Conservation (phyloP, 768 basidiomycete genomes). For the Trichaptum fuscoviolaceum region DNA sequence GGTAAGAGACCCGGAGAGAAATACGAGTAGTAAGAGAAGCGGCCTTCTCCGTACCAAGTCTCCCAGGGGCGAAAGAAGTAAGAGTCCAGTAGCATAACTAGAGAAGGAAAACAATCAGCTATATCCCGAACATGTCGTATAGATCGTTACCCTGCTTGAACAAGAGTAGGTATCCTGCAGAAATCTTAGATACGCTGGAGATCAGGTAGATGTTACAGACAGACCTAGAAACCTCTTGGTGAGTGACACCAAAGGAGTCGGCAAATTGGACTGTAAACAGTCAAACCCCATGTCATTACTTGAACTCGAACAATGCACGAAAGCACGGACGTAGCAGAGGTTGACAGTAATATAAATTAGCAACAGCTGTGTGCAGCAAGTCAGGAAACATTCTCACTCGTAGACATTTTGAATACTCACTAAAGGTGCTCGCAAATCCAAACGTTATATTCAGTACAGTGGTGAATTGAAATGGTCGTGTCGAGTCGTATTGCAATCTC, state of each 20-base stretch:
- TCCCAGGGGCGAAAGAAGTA: slow-evolving; percentile 77
- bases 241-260: slow-evolving; percentile 16
- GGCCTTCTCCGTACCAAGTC: slow-evolving; percentile 76
- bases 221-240: slow-evolving; percentile 13
- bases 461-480: slow-evolving; percentile 47
- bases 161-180: slow-evolving; percentile 53
- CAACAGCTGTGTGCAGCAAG: slow-evolving; percentile 37
- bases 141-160: slow-evolving; percentile 56
- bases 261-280: slow-evolving; percentile 20
- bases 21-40: slow-evolving; percentile 55
- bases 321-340: slow-evolving; percentile 60
- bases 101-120: neutral
- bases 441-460: slow-evolving; percentile 51
- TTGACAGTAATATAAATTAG: slow-evolving; percentile 83
- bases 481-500: slow-evolving; percentile 45
- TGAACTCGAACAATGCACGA: slow-evolving; percentile 28
- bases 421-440: slow-evolving; percentile 58
- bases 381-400: neutral
- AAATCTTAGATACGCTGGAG: slow-evolving; percentile 5
- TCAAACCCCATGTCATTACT: slow-evolving; percentile 1
- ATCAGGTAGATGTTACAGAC: slow-evolving; percentile 19
- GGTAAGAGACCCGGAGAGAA: slow-evolving; percentile 50
- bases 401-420: slow-evolving; percentile 24
- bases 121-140: neutral
- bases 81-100: slow-evolving; percentile 67